phyloP scores from a whole-genome alignment of 202 grass and related monocot species.

The Dendrocalamus latiflorus region DNA sequence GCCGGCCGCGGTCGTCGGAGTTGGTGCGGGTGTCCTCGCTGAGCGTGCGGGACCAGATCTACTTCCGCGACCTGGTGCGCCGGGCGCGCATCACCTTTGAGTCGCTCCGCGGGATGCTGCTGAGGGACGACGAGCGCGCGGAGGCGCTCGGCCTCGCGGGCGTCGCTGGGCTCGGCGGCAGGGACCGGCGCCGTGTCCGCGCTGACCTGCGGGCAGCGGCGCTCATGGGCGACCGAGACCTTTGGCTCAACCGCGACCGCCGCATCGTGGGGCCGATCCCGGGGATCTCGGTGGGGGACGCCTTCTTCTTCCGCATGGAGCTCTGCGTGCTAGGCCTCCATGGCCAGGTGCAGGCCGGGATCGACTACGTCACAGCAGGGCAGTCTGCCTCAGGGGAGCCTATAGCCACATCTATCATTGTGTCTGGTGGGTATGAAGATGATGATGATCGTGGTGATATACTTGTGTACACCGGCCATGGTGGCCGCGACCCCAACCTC shows the following conservation, averaged over 20 bases:
- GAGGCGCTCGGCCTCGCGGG: conserved; percentile 51
- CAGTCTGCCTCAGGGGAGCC: conserved; percentile 68
- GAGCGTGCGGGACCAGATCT: conserved; percentile 69
- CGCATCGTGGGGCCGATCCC: conserved; percentile 85
- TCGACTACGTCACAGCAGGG: conserved; percentile 62
- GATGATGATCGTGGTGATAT: conserved; percentile 85
- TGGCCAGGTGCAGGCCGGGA: conserved; percentile 90
- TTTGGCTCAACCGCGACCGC: conserved; percentile 93
- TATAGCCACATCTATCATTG: conserved; percentile 88
- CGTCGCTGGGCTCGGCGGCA: background rate
- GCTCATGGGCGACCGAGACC: conserved; percentile 71
- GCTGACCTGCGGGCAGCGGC: conserved; percentile 64
- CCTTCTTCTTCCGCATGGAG: conserved; percentile 95
- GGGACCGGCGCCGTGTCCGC: conserved; percentile 45
- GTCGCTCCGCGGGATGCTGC: conserved; percentile 56
- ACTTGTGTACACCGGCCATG: conserved; percentile 91
- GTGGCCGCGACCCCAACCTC: conserved; percentile 71
- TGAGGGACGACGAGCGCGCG: conserved; percentile 68
- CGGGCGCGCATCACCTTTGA: conserved; percentile 93
- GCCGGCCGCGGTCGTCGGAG: conserved; percentile 71
- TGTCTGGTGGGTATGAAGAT: conserved; percentile 96
- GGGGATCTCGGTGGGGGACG: conserved; percentile 75
- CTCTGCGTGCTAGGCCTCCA: conserved; percentile 88
- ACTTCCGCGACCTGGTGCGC: conserved; percentile 76
- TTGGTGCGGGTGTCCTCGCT: conserved; percentile 85